Base-by-base conservation (phyloP, 1,139 yeast species). In the Hyphopichia khmerensis region DNA sequence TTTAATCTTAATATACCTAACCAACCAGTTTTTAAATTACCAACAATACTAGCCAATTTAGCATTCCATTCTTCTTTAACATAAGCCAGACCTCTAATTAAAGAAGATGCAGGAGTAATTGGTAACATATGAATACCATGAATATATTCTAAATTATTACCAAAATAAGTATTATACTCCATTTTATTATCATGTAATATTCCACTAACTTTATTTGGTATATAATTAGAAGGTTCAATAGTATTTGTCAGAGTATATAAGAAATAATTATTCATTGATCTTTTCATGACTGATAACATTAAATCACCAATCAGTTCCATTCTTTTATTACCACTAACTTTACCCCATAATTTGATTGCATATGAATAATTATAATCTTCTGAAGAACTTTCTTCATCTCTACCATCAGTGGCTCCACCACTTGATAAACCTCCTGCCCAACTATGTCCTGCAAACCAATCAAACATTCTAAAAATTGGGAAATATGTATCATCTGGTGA, bases 151-250 rank as follows among this genome's bases (percentile, higher is more conserved):
- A 75, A 70, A 44, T 72, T 62, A 53, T 74, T 74, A 51, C 96
- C 96, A 55, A 88, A 88, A 65, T 82, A 88, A 1, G 96, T 88
- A 2, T 93, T 86, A 62, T 85, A 91, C 52, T 86, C 95, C 43
- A 84, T 64, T 65, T 88, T 87, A 64, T 87, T 87, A 61, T 87
- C 95, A 59, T 77, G 81, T 36, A 80, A 52, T 33, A 83, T 82
- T 44, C 89, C 89, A 32, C 84, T 68, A 26, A 80, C 86, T 55
- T 72, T 77, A 65, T 84, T 83, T 33, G 64, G 67, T 42, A 77
- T 60, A 44, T 76, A 67, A 39, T 67, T 56, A 19, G 67, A 44
- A 10, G 87, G 88, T 59, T 77, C 76, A 39, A 77, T 69, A 4
- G 60, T 53, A 62, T 83, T 83, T 57, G 70, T 74, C 45, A 67